phyloP scores from a whole-genome alignment of 2,329 filamentous ascomycete genomes.

The Daldinia eschscholtzii region DNA sequence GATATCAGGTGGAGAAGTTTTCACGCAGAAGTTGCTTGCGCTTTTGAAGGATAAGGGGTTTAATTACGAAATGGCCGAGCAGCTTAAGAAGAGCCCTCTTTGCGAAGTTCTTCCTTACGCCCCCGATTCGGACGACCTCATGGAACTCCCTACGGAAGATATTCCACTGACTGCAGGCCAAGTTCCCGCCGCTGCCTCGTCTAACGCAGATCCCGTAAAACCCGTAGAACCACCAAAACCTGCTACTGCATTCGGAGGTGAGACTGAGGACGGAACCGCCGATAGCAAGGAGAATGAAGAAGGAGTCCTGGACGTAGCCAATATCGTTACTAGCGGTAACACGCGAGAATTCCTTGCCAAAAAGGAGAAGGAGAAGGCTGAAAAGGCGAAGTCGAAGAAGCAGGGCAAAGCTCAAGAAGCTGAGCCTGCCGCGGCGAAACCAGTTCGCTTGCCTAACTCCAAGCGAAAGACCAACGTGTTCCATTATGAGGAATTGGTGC shows the following conservation, averaged over 20 bases:
- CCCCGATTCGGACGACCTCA: conserved; percentile 58
- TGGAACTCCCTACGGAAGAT: conserved; percentile 62
- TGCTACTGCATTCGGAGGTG: conserved; percentile 51
- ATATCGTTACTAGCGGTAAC: conserved; percentile 84
- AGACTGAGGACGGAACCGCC: conserved; percentile 51
- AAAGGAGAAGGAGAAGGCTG: conserved; percentile 83
- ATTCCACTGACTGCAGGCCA: conserved; percentile 52
- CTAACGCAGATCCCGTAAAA: conserved; percentile 25
- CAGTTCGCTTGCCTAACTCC: conserved; percentile 75
- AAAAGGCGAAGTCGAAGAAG: conserved; percentile 72
- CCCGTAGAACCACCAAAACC: conserved; percentile 33
- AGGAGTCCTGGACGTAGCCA: conserved; percentile 85
- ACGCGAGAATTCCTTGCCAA: conserved; percentile 85
- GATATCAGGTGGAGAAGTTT: conserved; percentile 85
- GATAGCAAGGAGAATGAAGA: conserved; percentile 68
- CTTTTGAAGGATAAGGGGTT: conserved; percentile 73
- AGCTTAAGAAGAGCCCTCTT: conserved; percentile 74
- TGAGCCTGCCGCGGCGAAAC: conserved; percentile 66
- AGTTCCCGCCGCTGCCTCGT: conserved; percentile 38
- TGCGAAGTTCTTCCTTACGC: conserved; percentile 75
- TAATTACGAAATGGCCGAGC: conserved; percentile 75
- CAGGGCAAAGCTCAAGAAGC: conserved; percentile 70
- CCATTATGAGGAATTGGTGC: conserved; percentile 76
- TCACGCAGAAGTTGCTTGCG: conserved; percentile 79
- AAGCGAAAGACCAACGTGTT: conserved; percentile 78